Base-by-base conservation (phyloP, 768 basidiomycete species). In the Suillus subalutaceus region DNA sequence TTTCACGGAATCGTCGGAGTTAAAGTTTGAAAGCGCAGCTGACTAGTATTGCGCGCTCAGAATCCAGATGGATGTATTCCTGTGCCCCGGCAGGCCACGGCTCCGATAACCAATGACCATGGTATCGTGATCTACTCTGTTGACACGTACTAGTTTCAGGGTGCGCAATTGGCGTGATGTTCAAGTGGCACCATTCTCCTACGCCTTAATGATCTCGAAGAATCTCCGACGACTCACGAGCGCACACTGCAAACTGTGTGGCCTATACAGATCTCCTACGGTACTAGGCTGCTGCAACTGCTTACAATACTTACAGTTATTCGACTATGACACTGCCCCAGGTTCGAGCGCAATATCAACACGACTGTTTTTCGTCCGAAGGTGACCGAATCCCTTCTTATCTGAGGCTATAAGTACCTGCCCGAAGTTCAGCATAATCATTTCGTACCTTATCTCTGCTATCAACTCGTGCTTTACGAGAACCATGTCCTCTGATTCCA, bases 401-500 rank as follows among this genome's bases (percentile, higher is more conserved):
- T 55, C 5, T 43, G 4, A 16, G 16, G 15, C 41, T 55, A 55
- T 55, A 55, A 55, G 53, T 53, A 53, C 16, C 52, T 16, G 26
- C 52, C 52, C 52, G 30, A 53, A 53, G 30, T 10, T 53, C 53
- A 18, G 16, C 8, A 18, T 23, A 23, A 26, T 10, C 37, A 26
- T 6, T 16, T 26, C 23, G 2, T 40, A 10, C 38, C 58, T 59
- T 59, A 58, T 40, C 38, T 59, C 9, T 59, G 8, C 38, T 41
- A 10, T 59, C 23, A 8, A 41, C 38, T 32, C 20, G 9, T 6
- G 26, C 41, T 12, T 18, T 60, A 43, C 41, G 43, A 10, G 30
- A 44, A 57, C 16, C 40, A 71, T 75, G 76, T 59, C 70, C 9
- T 43, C 2, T 20, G 8, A 40, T 37, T 65, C 70, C 15, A 55